Evolutionary conservation across 805 yeast species (phyloP).

Genomic region (Zygotorulaspora sp.): DNA sequence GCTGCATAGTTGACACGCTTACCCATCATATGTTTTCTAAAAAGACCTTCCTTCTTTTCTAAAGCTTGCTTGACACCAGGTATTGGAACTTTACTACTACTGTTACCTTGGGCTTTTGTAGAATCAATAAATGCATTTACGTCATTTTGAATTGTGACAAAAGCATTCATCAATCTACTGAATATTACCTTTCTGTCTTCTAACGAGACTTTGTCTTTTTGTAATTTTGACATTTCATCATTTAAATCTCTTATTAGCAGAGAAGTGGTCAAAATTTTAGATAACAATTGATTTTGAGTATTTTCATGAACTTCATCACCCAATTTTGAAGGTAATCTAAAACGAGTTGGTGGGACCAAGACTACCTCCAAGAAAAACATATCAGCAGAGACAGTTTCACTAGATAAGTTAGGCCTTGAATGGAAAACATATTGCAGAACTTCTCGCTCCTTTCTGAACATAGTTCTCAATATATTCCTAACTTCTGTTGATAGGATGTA

Average conservation of each 20-base stretch:
- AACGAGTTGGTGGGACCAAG: constrained; percentile 94
- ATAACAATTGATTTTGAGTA: constrained; percentile 81
- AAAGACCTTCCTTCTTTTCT: constrained; percentile 97
- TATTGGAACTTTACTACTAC: constrained; percentile 59
- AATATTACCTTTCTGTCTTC: constrained; percentile 75
- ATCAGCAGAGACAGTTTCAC: constrained; percentile 55
- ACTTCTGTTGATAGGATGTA: constrained; percentile 87
- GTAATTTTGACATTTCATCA: constrained; percentile 65
- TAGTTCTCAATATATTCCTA: constrained; percentile 66
- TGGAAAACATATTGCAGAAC: constrained; percentile 74
- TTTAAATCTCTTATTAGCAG: constrained; percentile 82
- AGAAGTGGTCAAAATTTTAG: constrained; percentile 75
- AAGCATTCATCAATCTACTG: constrained; percentile 90
- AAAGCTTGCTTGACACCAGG: constrained; percentile 98
- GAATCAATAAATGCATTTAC: constrained; percentile 92
- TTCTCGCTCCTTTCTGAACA: constrained; percentile 69
- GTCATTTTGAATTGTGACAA: constrained; percentile 91
- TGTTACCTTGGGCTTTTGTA: constrained; percentile 75
- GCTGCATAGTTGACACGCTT: constrained; percentile 99
- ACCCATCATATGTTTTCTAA: constrained; percentile 99
- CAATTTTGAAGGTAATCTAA: constrained; percentile 91
- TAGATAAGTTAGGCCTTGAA: constrained; percentile 58
- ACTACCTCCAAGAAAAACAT: constrained; percentile 84
- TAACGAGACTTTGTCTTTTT: constrained; percentile 54
- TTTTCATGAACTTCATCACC: constrained; percentile 97